A percentile compares a stretch with the other conserved stretches of the same genome.
Conservation (phyloP, 2,329 filamentous ascomycete species). For the Xylaria polymorpha region DNA sequence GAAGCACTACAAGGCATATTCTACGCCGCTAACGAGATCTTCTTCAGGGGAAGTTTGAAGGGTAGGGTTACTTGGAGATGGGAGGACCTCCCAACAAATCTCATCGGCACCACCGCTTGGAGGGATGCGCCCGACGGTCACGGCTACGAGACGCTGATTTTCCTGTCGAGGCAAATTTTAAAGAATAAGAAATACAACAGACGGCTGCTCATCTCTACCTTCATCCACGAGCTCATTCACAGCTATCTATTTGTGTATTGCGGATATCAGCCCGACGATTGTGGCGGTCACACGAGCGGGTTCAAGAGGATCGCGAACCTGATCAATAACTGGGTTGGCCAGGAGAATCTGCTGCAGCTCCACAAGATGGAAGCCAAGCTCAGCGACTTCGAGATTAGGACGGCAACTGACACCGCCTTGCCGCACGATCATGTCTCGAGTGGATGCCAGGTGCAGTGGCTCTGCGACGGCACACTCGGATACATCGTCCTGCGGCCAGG, state of each 20-base stretch:
- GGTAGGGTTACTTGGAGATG: slow-evolving; percentile 72
- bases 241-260: slow-evolving; percentile 73
- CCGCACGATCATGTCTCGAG: slow-evolving; percentile 40
- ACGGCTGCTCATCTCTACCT: slow-evolving; percentile 71
- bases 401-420: slow-evolving; percentile 19
- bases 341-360: slow-evolving; percentile 62
- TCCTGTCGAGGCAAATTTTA: slow-evolving; percentile 70
- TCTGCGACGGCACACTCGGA: slow-evolving; percentile 43
- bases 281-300: slow-evolving; percentile 70
- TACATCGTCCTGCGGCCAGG: slow-evolving; percentile 42
- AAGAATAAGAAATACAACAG: slow-evolving; percentile 66
- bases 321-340: slow-evolving; percentile 72
- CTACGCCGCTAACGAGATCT: slow-evolving; percentile 70
- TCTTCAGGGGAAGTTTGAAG: slow-evolving; percentile 67
- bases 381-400: slow-evolving; percentile 58
- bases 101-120: slow-evolving; percentile 73
- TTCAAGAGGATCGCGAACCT: slow-evolving; percentile 68
- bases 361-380: slow-evolving; percentile 72
- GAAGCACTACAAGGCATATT: slow-evolving; percentile 68
- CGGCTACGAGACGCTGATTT: slow-evolving; percentile 72
- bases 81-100: slow-evolving; percentile 67
- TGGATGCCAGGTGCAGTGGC: slow-evolving; percentile 44
- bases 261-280: slow-evolving; percentile 65
- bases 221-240: slow-evolving; percentile 75
- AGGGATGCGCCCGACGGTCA: slow-evolving; percentile 58